Percentiles rank a stretch among this genome's conserved stretches.
Evolutionary conservation across 805 yeast species (phyloP).

Genomic region (Metschnikowia koreensis): DNA sequence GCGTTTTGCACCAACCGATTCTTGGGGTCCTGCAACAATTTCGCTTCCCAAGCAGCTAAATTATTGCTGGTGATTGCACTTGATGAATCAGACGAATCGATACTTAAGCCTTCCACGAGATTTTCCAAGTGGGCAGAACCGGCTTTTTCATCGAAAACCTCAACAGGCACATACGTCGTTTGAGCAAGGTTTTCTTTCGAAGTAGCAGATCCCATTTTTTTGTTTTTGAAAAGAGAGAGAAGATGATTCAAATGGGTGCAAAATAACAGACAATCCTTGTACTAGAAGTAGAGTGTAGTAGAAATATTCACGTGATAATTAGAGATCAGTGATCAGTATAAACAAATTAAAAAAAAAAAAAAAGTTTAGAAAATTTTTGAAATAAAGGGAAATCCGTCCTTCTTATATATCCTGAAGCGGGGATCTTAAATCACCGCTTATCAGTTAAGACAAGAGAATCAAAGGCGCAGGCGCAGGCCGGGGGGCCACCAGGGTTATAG

Average conservation of each 20-base stretch:
- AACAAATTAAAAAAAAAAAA: neutral
- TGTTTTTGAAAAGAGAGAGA: too few species aligned
- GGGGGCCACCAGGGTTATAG: conserved; percentile 7
- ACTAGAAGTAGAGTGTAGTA: neutral
- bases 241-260: neutral
- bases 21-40: conserved; percentile 45
- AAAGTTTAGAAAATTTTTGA: neutral
- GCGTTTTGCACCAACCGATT: conserved; percentile 55
- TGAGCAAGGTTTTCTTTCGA: neutral
- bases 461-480: neutral
- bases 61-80: conserved; percentile 12
- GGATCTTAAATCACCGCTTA: conserved; percentile 1
- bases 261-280: neutral
- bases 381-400: neutral
- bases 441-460: neutral
- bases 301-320: neutral
- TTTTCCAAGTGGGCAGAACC: neutral
- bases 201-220: neutral
- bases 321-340: neutral
- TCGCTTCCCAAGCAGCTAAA: conserved; percentile 46
- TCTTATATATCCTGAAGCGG: neutral
- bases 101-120: conserved; percentile 4
- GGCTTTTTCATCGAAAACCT: conserved; percentile 4
- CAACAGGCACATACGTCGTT: neutral
- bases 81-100: conserved; percentile 4